Percentiles rank a stretch among this genome's conserved stretches.
phyloP scores from a whole-genome alignment of 345 rosid species.

The Eucalyptus cloeziana region DNA sequence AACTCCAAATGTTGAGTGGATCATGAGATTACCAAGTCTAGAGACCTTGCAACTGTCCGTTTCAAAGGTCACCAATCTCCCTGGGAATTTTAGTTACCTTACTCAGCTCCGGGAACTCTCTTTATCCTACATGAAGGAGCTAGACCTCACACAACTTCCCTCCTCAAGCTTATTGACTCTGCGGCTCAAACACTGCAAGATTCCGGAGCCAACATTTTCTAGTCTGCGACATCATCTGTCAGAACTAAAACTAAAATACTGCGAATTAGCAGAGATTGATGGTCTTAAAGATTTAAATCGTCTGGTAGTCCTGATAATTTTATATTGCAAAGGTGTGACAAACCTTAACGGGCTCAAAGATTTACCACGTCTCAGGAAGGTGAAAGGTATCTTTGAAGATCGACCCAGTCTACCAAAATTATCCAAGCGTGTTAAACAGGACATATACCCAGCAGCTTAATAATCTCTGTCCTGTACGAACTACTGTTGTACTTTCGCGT shows the following conservation, averaged over 20 bases:
- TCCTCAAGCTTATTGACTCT: no score
- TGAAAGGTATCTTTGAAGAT: fast-evolving
- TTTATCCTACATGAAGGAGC: no score
- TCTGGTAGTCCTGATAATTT: fast-evolving
- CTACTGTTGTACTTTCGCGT: no score
- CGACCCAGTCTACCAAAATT: fast-evolving
- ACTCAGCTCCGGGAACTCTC: fast-evolving
- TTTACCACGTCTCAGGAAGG: fast-evolving
- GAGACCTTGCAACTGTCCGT: no score
- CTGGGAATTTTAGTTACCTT: fast-evolving
- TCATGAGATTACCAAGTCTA: fast-evolving
- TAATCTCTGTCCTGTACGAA: no score
- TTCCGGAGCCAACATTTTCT: fast-evolving
- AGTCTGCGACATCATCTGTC: fast-evolving
- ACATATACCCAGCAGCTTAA: no score
- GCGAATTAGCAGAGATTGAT: fast-evolving
- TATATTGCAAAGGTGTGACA: fast-evolving
- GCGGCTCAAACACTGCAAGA: no score
- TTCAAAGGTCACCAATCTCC: fast-evolving
- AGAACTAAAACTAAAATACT: fast-evolving
- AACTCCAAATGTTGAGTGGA: fast-evolving
- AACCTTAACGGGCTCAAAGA: fast-evolving
- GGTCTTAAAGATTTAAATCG: fast-evolving
- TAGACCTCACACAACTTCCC: no score
- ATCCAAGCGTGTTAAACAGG: fast-evolving